Base-by-base conservation (phyloP, 768 basidiomycete species). In the Polyporus arcularius region DNA sequence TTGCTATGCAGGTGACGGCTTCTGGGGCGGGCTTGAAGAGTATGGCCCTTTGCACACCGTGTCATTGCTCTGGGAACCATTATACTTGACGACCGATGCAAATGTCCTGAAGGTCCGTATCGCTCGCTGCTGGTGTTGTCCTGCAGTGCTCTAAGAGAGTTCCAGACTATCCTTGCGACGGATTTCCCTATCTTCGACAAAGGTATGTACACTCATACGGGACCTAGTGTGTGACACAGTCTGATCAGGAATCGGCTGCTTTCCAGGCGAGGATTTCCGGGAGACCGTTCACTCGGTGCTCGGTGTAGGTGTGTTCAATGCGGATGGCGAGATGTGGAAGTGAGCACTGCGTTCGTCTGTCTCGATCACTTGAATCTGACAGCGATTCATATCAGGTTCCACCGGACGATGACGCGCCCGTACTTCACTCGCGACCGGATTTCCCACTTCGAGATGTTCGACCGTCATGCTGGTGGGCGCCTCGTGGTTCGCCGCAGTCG, bases 301-400 rank as follows among this genome's bases (percentile, higher is more conserved):
- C 15, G 84, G 84, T 15, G 78, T 74, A 0, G 85, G 85, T 6
- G 78, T 86, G 6, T 85, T 86, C 70, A 85, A 83, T 61, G 78
- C 81, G 2, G 81, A 83, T 65, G 81, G 71, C 16, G 69, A 73
- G 4, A 50, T 72, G 60, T 73, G 72, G 69, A 72, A 68, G 71
- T 71, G 42, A 43, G 66, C 53, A 39, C 51, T 40, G 39, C 21
- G 3, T 18, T 32, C 18, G 26, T 41, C 26, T 21, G 11, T 9
- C 31, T 30, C 4, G 12, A 18, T 42, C n/a, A 2, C 31, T 2
- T 10, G 3, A 1, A 0, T 38, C 11, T 50, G 26, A 11, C 28
- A 32, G 2, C 14, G 4, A 1, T 38, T 12, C 31, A 12, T 3
- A 11, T 4, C 48, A 70, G 67, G 55, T 70, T 74, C 61, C 72